phyloP scores from a whole-genome alignment of 2,329 filamentous ascomycete genomes.

The Hortaea sp. region DNA sequence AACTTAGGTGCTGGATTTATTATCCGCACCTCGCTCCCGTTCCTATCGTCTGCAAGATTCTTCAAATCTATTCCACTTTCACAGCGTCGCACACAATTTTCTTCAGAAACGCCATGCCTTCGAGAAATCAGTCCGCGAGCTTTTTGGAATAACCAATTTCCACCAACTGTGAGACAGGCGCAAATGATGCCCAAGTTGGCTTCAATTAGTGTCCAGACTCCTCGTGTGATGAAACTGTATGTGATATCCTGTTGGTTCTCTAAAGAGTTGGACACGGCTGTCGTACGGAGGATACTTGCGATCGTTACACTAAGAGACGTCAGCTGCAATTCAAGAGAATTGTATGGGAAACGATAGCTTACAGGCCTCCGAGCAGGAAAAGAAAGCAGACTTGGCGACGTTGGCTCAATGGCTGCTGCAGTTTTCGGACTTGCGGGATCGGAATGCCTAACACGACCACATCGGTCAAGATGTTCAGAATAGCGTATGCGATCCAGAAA shows the following conservation, averaged over 20 bases:
- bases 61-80: too few relatives aligned
- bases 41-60: too few relatives aligned
- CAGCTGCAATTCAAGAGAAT: not conserved
- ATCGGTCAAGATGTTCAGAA: conserved; percentile 19
- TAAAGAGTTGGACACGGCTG: conserved; percentile 6
- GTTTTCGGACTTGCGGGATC: conserved; percentile 15
- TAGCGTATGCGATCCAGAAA: conserved; percentile 16
- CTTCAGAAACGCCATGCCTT: too few relatives aligned
- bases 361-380: conserved; percentile 20
- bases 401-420: conserved; percentile 14
- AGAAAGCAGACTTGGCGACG: conserved; percentile 18
- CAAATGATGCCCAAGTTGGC: conserved; percentile 20
- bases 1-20: too few relatives aligned
- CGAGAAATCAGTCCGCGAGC: too few relatives aligned
- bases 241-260: conserved; percentile 6
- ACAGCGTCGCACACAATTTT: too few relatives aligned
- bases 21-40: too few relatives aligned
- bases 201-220: conserved; percentile 19
- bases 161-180: conserved; percentile 11
- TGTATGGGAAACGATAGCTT: not conserved
- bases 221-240: conserved; percentile 12
- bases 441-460: conserved; percentile 19
- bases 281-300: conserved; percentile 15
- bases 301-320: conserved; percentile 10
- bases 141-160: too few relatives aligned